These are phyloP conservation scores for Fusarium nodosum DNA, from an alignment of 2,329 filamentous ascomycete species.

Conservation along the genomic window DNA sequence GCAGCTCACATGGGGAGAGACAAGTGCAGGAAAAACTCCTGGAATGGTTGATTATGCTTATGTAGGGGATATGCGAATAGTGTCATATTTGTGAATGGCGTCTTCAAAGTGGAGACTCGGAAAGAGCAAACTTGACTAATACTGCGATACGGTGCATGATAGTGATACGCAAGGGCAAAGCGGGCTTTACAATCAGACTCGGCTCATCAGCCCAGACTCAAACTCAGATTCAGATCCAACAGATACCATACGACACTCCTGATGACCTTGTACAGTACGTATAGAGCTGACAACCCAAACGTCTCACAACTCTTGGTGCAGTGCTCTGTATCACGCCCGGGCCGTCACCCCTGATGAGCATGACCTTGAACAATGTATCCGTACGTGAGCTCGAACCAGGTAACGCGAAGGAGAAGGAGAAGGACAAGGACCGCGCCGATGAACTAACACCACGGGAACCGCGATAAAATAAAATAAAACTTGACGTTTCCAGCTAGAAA, in stretches of 20 bases:
- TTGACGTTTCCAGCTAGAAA: slow-evolving; percentile 36
- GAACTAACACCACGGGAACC: slow-evolving; percentile 30
- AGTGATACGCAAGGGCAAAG: slow-evolving; percentile 25
- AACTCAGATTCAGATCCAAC: slow-evolving; percentile 18
- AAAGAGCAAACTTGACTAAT: slow-evolving; percentile 15
- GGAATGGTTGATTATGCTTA: slow-evolving; percentile 20
- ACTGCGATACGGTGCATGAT: slow-evolving; percentile 25
- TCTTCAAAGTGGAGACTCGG: slow-evolving; percentile 21
- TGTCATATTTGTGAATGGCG: slow-evolving; percentile 41
- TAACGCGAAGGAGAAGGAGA: slow-evolving; percentile 25
- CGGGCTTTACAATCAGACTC: slow-evolving; percentile 23
- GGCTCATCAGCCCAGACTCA: slow-evolving; percentile 4
- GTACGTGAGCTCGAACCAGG: slow-evolving; percentile 27
- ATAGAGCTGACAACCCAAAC: slow-evolving; percentile 37
- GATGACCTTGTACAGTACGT: not conserved
- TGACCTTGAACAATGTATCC: slow-evolving; percentile 12
- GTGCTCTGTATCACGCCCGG: slow-evolving; percentile 32
- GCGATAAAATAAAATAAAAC: not conserved
- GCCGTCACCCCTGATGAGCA: slow-evolving; percentile 45
- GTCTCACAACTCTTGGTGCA: slow-evolving; percentile 42
- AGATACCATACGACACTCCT: not conserved
- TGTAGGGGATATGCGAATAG: slow-evolving; percentile 34
- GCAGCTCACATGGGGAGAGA: slow-evolving; percentile 26
- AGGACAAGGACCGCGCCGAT: slow-evolving; percentile 32
- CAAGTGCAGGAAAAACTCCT: slow-evolving; percentile 6